A percentile compares a stretch with the other conserved stretches of the same genome.
Evolutionary conservation across 768 basidiomycete species (phyloP).

Genomic region (Gelatoporia subvermispora): DNA sequence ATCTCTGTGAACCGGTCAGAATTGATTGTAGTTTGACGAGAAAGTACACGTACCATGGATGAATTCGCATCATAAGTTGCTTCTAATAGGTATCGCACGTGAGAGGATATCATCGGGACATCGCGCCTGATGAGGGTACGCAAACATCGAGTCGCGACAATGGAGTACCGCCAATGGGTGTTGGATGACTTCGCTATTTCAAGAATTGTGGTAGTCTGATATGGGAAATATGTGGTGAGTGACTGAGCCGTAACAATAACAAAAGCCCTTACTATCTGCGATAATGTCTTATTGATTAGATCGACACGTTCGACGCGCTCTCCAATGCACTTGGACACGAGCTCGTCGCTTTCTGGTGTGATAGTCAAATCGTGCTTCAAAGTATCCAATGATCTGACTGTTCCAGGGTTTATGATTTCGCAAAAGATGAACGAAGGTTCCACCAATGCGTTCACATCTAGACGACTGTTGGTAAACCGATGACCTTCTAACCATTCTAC

Average conservation of each 20-base stretch:
- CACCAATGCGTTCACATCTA: conserved; percentile 55
- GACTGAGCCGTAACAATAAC: neutral
- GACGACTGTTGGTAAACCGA: conserved; percentile 1
- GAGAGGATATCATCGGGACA: conserved; percentile 40
- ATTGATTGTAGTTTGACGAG: conserved; percentile 3
- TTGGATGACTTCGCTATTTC: conserved; percentile 51
- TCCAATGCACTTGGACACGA: conserved; percentile 38
- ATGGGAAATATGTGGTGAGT: conserved; percentile 5
- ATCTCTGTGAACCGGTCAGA: conserved; percentile 38
- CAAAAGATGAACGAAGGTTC: conserved; percentile 60
- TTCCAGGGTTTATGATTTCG: conserved; percentile 38
- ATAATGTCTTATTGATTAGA: conserved; percentile 36
- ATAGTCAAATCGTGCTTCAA: conserved; percentile 35
- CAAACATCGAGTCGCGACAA: conserved; percentile 63
- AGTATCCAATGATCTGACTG: conserved; percentile 33
- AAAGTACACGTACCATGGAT: conserved; percentile 47
- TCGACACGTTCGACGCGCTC: conserved; percentile 42
- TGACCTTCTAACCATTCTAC: conserved; percentile 13
- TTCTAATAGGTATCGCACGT: conserved; percentile 56
- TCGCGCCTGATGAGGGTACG: conserved; percentile 69
- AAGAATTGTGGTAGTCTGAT: conserved; percentile 41
- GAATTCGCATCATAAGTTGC: conserved; percentile 60
- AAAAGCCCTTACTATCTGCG: conserved; percentile 37
- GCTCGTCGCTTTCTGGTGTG: conserved; percentile 25
- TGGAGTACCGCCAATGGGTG: conserved; percentile 79